phyloP scores from a whole-genome alignment of 768 basidiomycete species.

The Leccinum ochraceum region DNA sequence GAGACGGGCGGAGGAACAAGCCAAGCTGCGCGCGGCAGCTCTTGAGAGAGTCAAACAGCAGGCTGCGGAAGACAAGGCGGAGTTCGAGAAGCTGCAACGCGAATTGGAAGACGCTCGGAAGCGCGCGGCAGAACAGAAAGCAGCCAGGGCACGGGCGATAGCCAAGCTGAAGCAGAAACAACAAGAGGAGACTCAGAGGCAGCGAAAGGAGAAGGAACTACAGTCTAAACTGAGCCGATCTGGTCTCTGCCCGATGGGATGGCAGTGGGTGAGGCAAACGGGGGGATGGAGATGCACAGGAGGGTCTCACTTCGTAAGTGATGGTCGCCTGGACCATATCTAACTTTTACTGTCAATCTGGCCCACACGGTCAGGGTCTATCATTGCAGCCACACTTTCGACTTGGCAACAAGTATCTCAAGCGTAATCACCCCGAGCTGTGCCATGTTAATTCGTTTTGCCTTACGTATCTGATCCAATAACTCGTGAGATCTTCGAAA shows the following conservation, averaged over 20 bases:
- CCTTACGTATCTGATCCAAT: too few species aligned
- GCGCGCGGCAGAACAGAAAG: slow-evolving; percentile 23
- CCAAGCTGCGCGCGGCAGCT: slow-evolving; percentile 2
- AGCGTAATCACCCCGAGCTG: not conserved
- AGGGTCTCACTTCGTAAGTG: slow-evolving; percentile 43
- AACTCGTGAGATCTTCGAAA: not conserved
- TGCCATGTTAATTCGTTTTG: not conserved
- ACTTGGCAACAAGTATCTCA: not conserved
- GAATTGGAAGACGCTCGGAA: slow-evolving; percentile 26
- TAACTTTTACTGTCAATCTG: not conserved
- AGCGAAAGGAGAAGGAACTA: slow-evolving; percentile 25
- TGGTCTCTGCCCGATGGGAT: slow-evolving; percentile 53
- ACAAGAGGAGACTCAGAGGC: slow-evolving; percentile 39
- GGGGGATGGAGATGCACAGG: slow-evolving; percentile 49
- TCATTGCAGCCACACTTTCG: not conserved
- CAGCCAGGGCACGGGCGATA: slow-evolving; percentile 26
- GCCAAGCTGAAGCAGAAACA: slow-evolving; percentile 34
- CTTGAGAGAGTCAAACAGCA: too few species aligned
- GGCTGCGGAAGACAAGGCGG: too few species aligned
- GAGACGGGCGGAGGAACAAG: slow-evolving; percentile 26
- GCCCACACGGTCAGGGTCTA: not conserved
- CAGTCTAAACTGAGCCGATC: too few species aligned
- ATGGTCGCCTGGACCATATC: slow-evolving; percentile 28
- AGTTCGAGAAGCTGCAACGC: too few species aligned
- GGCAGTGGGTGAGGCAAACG: slow-evolving; percentile 41